Base-by-base conservation (phyloP, 257 asterid genomes). In the Leptodermis oblonga region DNA sequence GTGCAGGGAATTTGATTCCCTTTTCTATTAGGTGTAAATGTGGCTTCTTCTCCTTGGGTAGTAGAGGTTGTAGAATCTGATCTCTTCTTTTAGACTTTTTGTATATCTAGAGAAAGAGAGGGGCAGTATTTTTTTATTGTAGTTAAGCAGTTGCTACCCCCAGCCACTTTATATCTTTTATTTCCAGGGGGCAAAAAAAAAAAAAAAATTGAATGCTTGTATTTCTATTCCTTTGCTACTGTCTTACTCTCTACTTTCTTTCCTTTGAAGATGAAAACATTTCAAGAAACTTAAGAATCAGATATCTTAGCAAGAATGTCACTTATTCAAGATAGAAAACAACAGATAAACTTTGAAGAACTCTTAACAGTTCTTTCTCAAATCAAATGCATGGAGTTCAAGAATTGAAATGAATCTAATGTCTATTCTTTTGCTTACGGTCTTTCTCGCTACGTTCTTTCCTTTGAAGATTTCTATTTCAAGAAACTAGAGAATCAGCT, bases 81-180 rank as follows among this genome's bases (percentile, higher is more conserved):
- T 74, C 70, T 68, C 65, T 68, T 61, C 55, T 39, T 67, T 49
- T 68, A 61, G 69, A 60, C 74, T 70, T 58, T 74, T 49, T 84
- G 88, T 80, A 78, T 49, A 86, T 85, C 86, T 82, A 76, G 76
- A 74, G 76, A 69, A 76, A 65, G 64, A 58, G 56, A 52, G 61
- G 82, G 53, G 73, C 80, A 74, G 74, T 67, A 69, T 73, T 59
- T 70, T n/a, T 81, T 78, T 70, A 26, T 62, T 59, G 39, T 62
- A 25, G 34, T 70, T 20, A 13, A 60, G 22, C 26, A 51, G 43
- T n/a, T 62, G 67, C 73, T 67, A 25, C 69, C 73, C 68, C 73
- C 28, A 11, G 23, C 45, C 22, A 41, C 36, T 20, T 64, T n/a
- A 17, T 54, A 30, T 42, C 39, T 22, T n/a, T 31, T 4, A 64